Base-by-base conservation (phyloP, 768 basidiomycete species). In the Glaciozyma antarctica region DNA sequence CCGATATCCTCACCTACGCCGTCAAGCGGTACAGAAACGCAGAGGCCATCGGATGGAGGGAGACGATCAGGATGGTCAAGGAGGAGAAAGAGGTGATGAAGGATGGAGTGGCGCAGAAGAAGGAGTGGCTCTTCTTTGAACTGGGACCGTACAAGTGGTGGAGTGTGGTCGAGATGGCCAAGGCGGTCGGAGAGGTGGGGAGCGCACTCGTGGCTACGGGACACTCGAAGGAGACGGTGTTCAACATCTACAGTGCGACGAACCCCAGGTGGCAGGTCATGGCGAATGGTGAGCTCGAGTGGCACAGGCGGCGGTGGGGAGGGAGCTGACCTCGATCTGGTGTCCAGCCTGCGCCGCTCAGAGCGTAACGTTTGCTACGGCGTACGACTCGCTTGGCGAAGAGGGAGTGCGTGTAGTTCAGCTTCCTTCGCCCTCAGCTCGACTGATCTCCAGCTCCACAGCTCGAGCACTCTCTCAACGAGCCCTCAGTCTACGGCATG, bases 71-170 rank as follows among this genome's bases (percentile, higher is more conserved):
- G 10, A 78, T 85, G 21, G 81, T 90, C 73, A 84, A 88, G 71
- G 94, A 97, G 78, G 86, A 85, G 76, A 95, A 94, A 78, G 85
- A 90, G 73, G 83, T 97, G 41, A 86, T 71, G 26, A 76, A 82
- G 74, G 60, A 81, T 9, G 58, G 48, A 2, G 85, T 81, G 7
- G 94, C 78, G 4, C 88, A 98, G 81, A 89, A 79, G 77, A 98
- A 98, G 83, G 88, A 81, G 62, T 99, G 94, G 94, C 90, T 87
- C 75, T 98, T 87, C 78, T 99, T 90, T 77, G 83, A 93, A 77
- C 81, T 98, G 64, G 87, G 87, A 77, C 86, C 87, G 69, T 97
- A 87, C 82, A 83, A 88, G 77, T 59, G 28, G 45, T 57, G 34
- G 52, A 55, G 51, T 15, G 97, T 83, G 76, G 71, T 85, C 67